A percentile compares a stretch with the other conserved stretches of the same genome.
Conservation (phyloP, 1,139 yeast species). For the Blastobotrys buckinghamii region DNA sequence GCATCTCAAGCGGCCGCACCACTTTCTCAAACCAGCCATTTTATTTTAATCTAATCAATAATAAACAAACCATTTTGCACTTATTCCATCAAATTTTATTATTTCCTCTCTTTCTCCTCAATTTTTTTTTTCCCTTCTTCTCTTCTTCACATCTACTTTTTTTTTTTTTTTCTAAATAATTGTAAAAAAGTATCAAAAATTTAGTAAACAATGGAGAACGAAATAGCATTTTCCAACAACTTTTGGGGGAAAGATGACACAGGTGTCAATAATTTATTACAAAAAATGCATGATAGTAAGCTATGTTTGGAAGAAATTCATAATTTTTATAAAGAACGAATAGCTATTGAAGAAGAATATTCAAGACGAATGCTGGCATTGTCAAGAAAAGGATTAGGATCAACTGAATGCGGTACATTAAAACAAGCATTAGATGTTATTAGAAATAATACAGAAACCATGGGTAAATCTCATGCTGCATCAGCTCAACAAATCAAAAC, state of each 20-base stretch:
- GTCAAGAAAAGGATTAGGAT: conserved; percentile 48
- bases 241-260: conserved; percentile 51
- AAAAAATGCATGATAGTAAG: conserved; percentile 46
- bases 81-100: neutral
- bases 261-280: conserved; percentile 44
- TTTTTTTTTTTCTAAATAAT: neutral
- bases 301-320: conserved; percentile 42
- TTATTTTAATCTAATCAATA: neutral
- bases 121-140: neutral
- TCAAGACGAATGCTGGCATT: conserved; percentile 49
- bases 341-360: conserved; percentile 69
- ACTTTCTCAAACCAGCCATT: neutral
- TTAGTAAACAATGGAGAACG: conserved; percentile 60
- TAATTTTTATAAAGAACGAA: conserved; percentile 40
- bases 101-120: neutral
- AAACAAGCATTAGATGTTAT: conserved; percentile 57
- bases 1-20: neutral
- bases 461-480: conserved; percentile 43
- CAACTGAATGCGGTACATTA: conserved; percentile 54
- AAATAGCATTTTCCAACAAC: conserved; percentile 40
- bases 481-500: conserved; percentile 41
- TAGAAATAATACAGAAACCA: conserved; percentile 48
- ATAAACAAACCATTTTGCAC: neutral
- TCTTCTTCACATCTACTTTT: neutral
- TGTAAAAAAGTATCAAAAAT: conserved; percentile 58